Percentiles rank a stretch among this genome's conserved stretches.
These are phyloP conservation scores for Phoma sp. DNA, from an alignment of 2,329 filamentous ascomycete species.

Conservation along the genomic window DNA sequence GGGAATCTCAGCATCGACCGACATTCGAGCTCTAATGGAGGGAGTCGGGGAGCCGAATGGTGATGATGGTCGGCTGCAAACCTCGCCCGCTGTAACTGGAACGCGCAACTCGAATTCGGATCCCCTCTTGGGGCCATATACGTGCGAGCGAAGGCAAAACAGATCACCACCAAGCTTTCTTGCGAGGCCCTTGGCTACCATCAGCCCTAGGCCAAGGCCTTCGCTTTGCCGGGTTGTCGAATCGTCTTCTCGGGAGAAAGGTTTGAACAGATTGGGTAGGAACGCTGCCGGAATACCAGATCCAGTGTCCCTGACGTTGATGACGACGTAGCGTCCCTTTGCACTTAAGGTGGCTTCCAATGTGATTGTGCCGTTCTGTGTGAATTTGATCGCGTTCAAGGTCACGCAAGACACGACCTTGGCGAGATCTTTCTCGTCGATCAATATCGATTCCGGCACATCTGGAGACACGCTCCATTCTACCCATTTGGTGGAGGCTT, in stretches of 20 bases:
- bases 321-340: slow-evolving; percentile 63
- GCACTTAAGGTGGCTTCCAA: slow-evolving; percentile 62
- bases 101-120: slow-evolving; percentile 74
- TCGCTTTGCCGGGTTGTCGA: slow-evolving; percentile 72
- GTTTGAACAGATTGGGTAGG: slow-evolving; percentile 71
- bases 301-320: slow-evolving; percentile 71
- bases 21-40: slow-evolving; percentile 40
- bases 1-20: slow-evolving; percentile 38
- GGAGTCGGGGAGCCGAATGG: slow-evolving; percentile 58
- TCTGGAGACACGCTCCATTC: slow-evolving; percentile 59
- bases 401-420: slow-evolving; percentile 71
- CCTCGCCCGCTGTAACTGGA: slow-evolving; percentile 63
- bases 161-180: slow-evolving; percentile 74
- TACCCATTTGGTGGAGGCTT: slow-evolving; percentile 55
- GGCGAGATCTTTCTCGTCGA: slow-evolving; percentile 69
- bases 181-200: slow-evolving; percentile 76
- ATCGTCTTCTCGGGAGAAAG: slow-evolving; percentile 73
- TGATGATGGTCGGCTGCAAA: slow-evolving; percentile 58
- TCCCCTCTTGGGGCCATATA: slow-evolving; percentile 66
- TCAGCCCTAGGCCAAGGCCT: slow-evolving; percentile 71
- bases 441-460: slow-evolving; percentile 62
- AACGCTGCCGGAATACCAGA: slow-evolving; percentile 73
- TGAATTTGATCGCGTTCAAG: slow-evolving; percentile 75
- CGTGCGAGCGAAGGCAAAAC: slow-evolving; percentile 68
- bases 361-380: slow-evolving; percentile 67